A percentile compares a stretch with the other conserved stretches of the same genome.
These are phyloP conservation scores for Elymus sibiricus DNA, from an alignment of 176 grass and related monocot genomes.

Conservation along the genomic window DNA sequence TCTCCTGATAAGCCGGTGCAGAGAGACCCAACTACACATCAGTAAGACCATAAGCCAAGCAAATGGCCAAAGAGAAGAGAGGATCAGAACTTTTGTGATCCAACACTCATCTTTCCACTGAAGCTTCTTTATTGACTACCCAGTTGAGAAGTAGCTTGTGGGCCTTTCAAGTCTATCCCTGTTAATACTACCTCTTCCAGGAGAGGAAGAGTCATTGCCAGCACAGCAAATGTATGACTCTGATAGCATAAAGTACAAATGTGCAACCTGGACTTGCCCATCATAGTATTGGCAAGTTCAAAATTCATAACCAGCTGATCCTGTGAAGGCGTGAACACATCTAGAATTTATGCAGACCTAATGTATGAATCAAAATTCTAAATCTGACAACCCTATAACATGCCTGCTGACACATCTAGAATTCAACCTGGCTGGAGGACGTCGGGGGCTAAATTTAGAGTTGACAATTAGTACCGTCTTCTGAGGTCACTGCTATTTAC, in stretches of 20 bases:
- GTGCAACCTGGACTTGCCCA: constrained; percentile 22
- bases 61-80: constrained; percentile 23
- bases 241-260: constrained; percentile 28
- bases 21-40: constrained; percentile 24
- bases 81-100: constrained; percentile 1
- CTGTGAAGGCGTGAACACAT: not conserved
- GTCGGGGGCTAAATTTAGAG: constrained; percentile 38
- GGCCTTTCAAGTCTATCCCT: constrained; percentile 11
- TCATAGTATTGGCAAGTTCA: constrained; percentile 38
- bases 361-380: constrained; percentile 20
- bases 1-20: constrained; percentile 25
- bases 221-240: constrained; percentile 24
- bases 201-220: constrained; percentile 12
- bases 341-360: not conserved
- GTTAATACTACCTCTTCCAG: constrained; percentile 10
- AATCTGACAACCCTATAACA: constrained; percentile 27
- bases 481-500: constrained; percentile 6
- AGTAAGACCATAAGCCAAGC: constrained; percentile 19
- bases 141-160: constrained; percentile 15
- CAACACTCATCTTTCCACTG: constrained; percentile 25
- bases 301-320: constrained; percentile 10
- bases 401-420: constrained; percentile 40
- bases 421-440: constrained; percentile 20
- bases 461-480: constrained; percentile 21
- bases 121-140: constrained; percentile 33